phyloP scores from a whole-genome alignment of 495 filamentous ascomycete species.

The Oleoguttula mirabilis region DNA sequence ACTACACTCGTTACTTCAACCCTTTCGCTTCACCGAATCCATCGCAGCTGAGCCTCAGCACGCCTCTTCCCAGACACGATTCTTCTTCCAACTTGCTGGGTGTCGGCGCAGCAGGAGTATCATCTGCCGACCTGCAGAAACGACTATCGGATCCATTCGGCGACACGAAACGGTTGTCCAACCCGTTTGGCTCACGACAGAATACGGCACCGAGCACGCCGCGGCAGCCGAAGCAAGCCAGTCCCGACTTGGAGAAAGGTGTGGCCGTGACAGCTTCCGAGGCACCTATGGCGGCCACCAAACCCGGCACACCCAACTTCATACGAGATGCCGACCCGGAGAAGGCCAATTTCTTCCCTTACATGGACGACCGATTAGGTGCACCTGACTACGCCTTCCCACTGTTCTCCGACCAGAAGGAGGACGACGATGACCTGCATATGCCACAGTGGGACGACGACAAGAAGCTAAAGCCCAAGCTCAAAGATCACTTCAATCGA shows the following conservation, averaged over 20 bases:
- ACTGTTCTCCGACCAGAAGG: constrained; percentile 33
- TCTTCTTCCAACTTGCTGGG: constrained; percentile 18
- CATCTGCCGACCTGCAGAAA: constrained; percentile 3
- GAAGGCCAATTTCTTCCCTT: constrained; percentile 23
- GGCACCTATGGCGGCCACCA: not conserved
- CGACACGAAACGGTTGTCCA: constrained; percentile 12
- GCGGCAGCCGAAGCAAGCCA: not conserved
- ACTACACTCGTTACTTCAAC: constrained; percentile 39
- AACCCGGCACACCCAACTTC: constrained; percentile 14
- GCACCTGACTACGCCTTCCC: constrained; percentile 32
- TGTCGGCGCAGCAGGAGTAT: constrained; percentile 8
- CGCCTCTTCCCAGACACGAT: constrained; percentile 5
- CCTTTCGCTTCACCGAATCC: constrained; percentile 20
- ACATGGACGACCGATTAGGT: constrained; percentile 34
- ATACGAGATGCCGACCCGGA: constrained; percentile 21
- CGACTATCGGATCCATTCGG: constrained; percentile 15
- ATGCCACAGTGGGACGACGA: constrained; percentile 38
- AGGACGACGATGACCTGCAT: constrained; percentile 40
- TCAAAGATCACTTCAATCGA: constrained; percentile 32
- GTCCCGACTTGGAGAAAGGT: not conserved
- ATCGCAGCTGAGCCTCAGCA: constrained; percentile 12
- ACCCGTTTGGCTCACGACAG: constrained; percentile 9
- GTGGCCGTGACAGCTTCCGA: not conserved
- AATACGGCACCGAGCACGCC: constrained; percentile 9
- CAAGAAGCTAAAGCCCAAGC: constrained; percentile 29